Evolutionary conservation across 306 rosid genomes (phyloP).

Genomic region (Amphicarpaea edgeworthii): DNA sequence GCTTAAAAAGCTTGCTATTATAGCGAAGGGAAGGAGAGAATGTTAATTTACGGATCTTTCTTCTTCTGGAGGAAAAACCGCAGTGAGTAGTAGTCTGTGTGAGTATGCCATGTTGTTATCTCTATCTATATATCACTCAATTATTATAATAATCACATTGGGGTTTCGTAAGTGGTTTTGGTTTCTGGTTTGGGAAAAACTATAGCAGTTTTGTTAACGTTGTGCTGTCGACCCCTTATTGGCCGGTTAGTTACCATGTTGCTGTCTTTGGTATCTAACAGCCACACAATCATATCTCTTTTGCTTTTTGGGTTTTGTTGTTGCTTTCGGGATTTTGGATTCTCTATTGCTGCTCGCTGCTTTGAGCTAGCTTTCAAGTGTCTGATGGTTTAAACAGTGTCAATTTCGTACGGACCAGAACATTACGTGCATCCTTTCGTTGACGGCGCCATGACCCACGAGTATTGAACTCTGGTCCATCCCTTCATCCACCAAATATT

Average conservation of each 20-base stretch:
- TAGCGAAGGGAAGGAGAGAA: conserved; percentile 22
- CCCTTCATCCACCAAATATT: conserved; percentile 39
- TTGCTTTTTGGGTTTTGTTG: conserved; percentile 35
- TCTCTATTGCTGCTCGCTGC: background rate
- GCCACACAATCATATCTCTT: conserved; percentile 43
- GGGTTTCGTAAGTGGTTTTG: conserved; percentile 47
- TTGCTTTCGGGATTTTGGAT: background rate
- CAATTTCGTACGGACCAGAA: conserved; percentile 38
- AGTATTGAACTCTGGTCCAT: conserved; percentile 42
- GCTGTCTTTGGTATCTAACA: conserved; percentile 38
- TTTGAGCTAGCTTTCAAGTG: conserved; percentile 21
- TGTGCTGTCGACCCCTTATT: conserved; percentile 70
- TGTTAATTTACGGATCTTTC: conserved; percentile 44
- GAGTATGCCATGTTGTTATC: background rate
- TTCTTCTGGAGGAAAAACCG: conserved; percentile 57
- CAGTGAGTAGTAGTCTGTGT: conserved; percentile 16
- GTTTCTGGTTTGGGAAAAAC: conserved; percentile 51
- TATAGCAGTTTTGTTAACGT: conserved; percentile 34
- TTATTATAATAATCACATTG: background rate
- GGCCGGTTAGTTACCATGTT: conserved; percentile 33
- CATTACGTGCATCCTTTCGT: conserved; percentile 42
- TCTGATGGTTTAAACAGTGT: conserved; percentile 49
- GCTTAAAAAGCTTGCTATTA: conserved; percentile 40
- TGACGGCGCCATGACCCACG: conserved; percentile 52
- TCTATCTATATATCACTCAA: background rate